Conservation (phyloP, 495 filamentous ascomycete genomes). For the Saxispiralis lemnorum region DNA sequence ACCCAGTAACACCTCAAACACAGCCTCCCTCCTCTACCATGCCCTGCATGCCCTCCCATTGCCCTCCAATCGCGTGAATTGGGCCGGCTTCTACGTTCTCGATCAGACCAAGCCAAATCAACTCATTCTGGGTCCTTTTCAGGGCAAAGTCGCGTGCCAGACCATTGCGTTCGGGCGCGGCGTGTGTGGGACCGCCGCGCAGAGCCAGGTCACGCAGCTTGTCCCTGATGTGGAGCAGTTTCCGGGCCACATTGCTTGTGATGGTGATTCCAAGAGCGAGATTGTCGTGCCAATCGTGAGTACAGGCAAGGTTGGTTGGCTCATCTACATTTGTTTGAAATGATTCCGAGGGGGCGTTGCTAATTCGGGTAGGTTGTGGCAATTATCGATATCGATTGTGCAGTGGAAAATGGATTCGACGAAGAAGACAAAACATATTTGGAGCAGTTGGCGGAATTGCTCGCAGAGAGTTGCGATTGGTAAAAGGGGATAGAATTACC, state of each 20-base stretch:
- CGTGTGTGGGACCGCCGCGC: slow-evolving; percentile 68
- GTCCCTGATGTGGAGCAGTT: slow-evolving; percentile 61
- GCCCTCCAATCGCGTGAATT: slow-evolving; percentile 60
- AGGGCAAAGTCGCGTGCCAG: slow-evolving; percentile 78
- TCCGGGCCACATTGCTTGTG: slow-evolving; percentile 84
- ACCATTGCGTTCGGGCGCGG: slow-evolving; percentile 62
- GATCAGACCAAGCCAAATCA: slow-evolving; percentile 28
- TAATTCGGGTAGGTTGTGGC: slow-evolving; percentile 44
- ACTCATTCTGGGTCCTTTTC: slow-evolving; percentile 73
- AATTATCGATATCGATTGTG: slow-evolving; percentile 81
- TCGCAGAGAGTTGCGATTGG: slow-evolving; percentile 53
- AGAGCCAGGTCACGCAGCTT: slow-evolving; percentile 43
- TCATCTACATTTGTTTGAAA: not conserved
- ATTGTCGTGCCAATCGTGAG: slow-evolving; percentile 72
- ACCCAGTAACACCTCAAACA: slow-evolving; percentile 64
- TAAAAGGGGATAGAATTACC: no score
- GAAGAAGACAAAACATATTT: slow-evolving; percentile 50
- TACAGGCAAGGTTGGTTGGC: slow-evolving; percentile 35
- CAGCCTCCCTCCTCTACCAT: slow-evolving; percentile 74
- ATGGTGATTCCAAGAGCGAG: slow-evolving; percentile 66
- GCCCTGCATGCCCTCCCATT: slow-evolving; percentile 60
- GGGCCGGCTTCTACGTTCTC: slow-evolving; percentile 82
- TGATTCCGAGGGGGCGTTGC: not conserved
- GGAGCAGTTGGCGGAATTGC: slow-evolving; percentile 48
- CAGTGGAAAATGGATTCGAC: slow-evolving; percentile 53